Evolutionary conservation across 2,329 filamentous ascomycete species (phyloP), one percentile per base, ranked within the genome.

Genomic region (Ophiosphaerella narmari): DNA sequence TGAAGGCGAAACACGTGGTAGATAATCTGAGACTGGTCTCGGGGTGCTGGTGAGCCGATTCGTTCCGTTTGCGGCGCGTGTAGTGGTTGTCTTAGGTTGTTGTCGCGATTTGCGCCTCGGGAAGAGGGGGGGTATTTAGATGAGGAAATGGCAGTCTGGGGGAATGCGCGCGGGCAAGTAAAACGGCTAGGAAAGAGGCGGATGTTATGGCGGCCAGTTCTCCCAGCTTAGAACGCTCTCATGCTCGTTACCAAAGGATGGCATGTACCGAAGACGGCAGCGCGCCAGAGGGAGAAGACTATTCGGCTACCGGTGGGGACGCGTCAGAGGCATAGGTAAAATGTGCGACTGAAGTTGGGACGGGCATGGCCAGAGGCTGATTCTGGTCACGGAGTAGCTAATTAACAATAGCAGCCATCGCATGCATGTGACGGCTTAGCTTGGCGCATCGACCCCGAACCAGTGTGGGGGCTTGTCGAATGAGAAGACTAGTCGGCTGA

Each of bases 221-320:
- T 31, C 14, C 49, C 24, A 35, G 34, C 37, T 38, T 37, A 41
- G 31, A 36, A 32, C 50, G 43, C 42, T 45, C 46, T 50, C 53
- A 53, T 52, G 37, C 40, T 52, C 49, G 23, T 40, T 44, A 29
- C 32, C 39, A 18, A 43, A 39, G 39, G 33, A 41, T 39, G 45
- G 31, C 52, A 50, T 52, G 52, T 39, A 52, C 32, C 37, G 23
- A 16, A 14, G 38, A 26, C 16, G 24, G 35, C 21, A 33, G 16
- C 35, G 7, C n/a, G 26, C 33, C 47, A 43, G 43, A 54, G 43
- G 31, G 36, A 32, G 35, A 42, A 23, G 5, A 8, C 16, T 16
- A 11, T 35, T 35, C 18, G 29, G 26, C 31, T 34, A 44, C 39
- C 39, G 18, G 39, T 43, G 35, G 36, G 26, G 31, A 39, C 36